phyloP scores from a whole-genome alignment of 2,329 filamentous ascomycete genomes.

The Alternaria brassicicola region DNA sequence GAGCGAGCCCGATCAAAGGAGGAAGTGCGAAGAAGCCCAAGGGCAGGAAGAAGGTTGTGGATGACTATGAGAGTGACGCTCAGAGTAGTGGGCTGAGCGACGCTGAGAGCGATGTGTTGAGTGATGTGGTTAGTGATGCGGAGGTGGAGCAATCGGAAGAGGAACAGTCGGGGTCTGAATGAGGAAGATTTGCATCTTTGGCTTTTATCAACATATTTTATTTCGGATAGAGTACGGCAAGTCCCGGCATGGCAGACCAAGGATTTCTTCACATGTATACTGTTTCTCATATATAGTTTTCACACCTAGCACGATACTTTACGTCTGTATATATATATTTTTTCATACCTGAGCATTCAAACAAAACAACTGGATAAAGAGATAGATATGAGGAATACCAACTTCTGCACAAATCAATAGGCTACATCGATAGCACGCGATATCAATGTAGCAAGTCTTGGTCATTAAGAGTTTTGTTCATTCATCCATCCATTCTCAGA shows the following conservation, averaged over 20 bases:
- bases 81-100: slow-evolving; percentile 27
- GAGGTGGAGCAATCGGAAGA: slow-evolving; percentile 24
- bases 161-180: slow-evolving; percentile 2
- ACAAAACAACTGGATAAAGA: too few relatives aligned
- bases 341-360: too few relatives aligned
- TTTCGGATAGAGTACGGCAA: neutral
- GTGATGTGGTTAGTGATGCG: slow-evolving; percentile 37
- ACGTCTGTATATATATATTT: too few relatives aligned
- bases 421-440: too few relatives aligned
- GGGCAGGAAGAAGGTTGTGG: slow-evolving; percentile 18
- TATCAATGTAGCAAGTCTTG: too few relatives aligned
- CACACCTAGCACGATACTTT: too few relatives aligned
- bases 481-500: neutral
- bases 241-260: neutral
- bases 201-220: neutral
- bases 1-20: slow-evolving; percentile 22
- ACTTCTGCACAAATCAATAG: too few relatives aligned
- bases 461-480: neutral
- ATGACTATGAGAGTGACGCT: slow-evolving; percentile 34
- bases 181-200: neutral
- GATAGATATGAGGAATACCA: too few relatives aligned
- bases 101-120: slow-evolving; percentile 21
- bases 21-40: slow-evolving; percentile 23
- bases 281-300: neutral
- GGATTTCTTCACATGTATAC: neutral